Conservation (phyloP, 441 rosid genomes). For the Mallotus japonicus region DNA sequence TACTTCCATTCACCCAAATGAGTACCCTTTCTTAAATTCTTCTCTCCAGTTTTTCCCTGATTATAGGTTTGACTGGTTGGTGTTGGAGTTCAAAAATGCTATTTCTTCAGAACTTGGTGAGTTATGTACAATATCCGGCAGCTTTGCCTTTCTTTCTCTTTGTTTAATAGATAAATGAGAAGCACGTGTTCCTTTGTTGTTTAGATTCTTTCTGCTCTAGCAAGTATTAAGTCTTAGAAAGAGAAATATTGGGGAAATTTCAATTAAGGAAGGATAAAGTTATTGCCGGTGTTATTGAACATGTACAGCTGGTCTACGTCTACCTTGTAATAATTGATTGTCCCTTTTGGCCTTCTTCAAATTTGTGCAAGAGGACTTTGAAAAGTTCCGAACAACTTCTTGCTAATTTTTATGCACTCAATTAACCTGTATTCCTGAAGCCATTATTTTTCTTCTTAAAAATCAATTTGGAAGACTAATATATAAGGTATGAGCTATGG, state of each 20-base stretch:
- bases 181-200: too few species aligned
- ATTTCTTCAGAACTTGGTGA: conserved; percentile 80
- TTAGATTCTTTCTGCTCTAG: neutral
- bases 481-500: neutral
- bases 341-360: neutral
- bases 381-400: neutral
- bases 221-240: neutral
- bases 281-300: neutral
- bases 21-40: neutral
- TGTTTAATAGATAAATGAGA: neutral
- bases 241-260: neutral
- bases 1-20: neutral
- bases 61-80: conserved; percentile 79
- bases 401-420: neutral
- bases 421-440: neutral
- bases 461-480: neutral
- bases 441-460: neutral
- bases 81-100: conserved; percentile 60
- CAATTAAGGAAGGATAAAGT: neutral
- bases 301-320: neutral
- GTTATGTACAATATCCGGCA: conserved; percentile 24
- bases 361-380: neutral
- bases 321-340: neutral
- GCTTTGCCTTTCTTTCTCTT: neutral
- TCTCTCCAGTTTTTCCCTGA: conserved; percentile 68